Evolutionary conservation across 306 rosid species (phyloP), one percentile per base, ranked within the genome.

Genomic region (Dicorynia guianensis): DNA sequence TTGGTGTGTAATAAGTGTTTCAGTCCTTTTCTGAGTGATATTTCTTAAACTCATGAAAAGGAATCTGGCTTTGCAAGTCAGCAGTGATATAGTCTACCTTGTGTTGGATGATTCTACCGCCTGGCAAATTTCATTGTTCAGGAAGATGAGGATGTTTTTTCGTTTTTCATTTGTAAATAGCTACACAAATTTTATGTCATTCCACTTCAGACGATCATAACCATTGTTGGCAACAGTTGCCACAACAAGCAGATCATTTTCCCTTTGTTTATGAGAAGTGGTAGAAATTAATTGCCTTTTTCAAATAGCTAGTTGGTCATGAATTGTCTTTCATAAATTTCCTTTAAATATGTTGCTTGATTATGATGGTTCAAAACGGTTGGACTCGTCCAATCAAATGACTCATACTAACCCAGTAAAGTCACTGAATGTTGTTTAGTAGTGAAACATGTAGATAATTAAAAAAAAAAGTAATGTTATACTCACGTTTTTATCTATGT

Each of bases 1-100:
- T 71, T 62, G 81, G 15, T 74, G 17, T 72, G 77, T 74, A 60
- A 80, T 72, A 72, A 76, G 60, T 63, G 62, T 62, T 47, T 57
- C 46, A 49, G 75, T 20, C 38, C 68, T 57, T 59, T 48, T 48
- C 44, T 65, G 72, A 33, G 80, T 48, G 17, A 47, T 55, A 68
- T 68, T 71, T 65, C 63, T 35, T 12, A 17, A 56, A 76, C 55
- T 62, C 53, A 30, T 20, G 46, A 40, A 76, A 55, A 15, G 7
- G 18, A n/a, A 67, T 20, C 35, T 5, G n/a, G 40, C 38, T 38
- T 60, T 36, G 36, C 52, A 40, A 57, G 70, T 40, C 40, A 63
- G 25, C 81, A 40, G 20, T 54, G 56, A 69, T 63, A 30, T 43
- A 57, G 25, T 69, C 36, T 74, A 55, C 15, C 72, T 61, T 60